Evolutionary conservation across 2,329 filamentous ascomycete species (phyloP), one percentile per base, ranked within the genome.

Genomic region (Ophiosphaerella korrae): DNA sequence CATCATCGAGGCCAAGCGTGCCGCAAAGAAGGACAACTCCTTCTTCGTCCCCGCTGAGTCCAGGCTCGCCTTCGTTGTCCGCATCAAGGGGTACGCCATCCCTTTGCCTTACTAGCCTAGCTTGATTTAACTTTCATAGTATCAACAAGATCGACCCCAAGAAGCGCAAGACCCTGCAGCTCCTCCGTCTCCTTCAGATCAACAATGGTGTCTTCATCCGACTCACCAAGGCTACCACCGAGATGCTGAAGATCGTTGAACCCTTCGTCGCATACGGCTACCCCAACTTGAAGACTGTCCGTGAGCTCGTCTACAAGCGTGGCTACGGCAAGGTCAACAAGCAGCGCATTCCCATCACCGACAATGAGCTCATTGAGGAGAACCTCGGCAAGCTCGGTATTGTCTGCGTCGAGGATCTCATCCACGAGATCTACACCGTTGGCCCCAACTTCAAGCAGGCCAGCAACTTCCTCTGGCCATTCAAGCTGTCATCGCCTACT

Each of bases 71-170:
- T 99, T 99, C 80, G 88, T 97, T 74, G 83, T 97, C 83, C 93
- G 94, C 80, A 99, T 99, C 88, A 99, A 99, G 91, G 94, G 87
- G 87, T 88, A 80, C 68, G 84, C 74, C 11, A 24, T 32, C 14
- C 16, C 31, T 6, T 23, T 12, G 9, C 7, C 11, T 14, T 5
- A 13, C 7, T n/a, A 14, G 12, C 16, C 13, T 18, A 21, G 8
- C 37, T n/a, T 29, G 35, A 7, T 21, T 55, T 60, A 55, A 62
- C 39, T 8, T 11, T 24, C 42, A 40, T 60, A 88, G 93, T 97
- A 97, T 99, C 91, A 97, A 97, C 91, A 99, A 99, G 90, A 97
- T 99, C 75, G 88, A 95, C 79, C 94, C 94, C 75, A 97, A 99
- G 90, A 95, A 96, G 81, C 93, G 94, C 87, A 99, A 99, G 89